These are phyloP conservation scores for Solanum arcanum DNA, from an alignment of 257 asterid species.

Conservation along the genomic window DNA sequence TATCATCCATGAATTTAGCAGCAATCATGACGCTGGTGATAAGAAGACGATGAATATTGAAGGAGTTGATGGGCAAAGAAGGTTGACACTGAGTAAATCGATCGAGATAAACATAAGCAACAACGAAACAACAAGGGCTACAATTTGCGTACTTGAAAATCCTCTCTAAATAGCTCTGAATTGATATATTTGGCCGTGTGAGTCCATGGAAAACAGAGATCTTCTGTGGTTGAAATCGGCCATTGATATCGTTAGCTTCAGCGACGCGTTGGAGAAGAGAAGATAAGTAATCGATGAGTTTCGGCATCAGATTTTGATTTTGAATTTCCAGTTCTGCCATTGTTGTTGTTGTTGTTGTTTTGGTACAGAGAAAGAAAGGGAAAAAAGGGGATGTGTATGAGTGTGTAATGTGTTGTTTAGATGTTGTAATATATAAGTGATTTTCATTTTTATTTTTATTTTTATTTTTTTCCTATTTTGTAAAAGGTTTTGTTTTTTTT, in stretches of 20 bases:
- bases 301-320: constrained; percentile 42
- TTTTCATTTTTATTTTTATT: background rate
- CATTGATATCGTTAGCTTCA: constrained; percentile 63
- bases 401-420: constrained; percentile 6
- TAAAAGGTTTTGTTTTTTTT: background rate
- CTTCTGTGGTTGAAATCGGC: constrained; percentile 27
- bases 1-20: constrained; percentile 95
- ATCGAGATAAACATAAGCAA: constrained; percentile 83
- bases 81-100: constrained; percentile 78
- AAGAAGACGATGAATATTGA: constrained; percentile 79
- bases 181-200: constrained; percentile 59
- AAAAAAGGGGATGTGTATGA: background rate
- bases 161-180: constrained; percentile 63
- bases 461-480: background rate
- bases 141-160: constrained; percentile 90
- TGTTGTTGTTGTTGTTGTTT: constrained; percentile 6
- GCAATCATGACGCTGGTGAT: constrained; percentile 93
- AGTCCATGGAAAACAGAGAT: constrained; percentile 80
- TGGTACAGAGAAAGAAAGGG: background rate
- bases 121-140: constrained; percentile 87
- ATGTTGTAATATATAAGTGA: constrained; percentile 18
- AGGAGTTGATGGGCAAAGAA: constrained; percentile 55
- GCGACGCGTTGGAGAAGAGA: constrained; percentile 67
- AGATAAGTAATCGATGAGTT: constrained; percentile 62
- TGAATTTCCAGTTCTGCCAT: constrained; percentile 64